Base-by-base conservation (phyloP, 176 grass and related monocot species). In the Pharus latifolius region DNA sequence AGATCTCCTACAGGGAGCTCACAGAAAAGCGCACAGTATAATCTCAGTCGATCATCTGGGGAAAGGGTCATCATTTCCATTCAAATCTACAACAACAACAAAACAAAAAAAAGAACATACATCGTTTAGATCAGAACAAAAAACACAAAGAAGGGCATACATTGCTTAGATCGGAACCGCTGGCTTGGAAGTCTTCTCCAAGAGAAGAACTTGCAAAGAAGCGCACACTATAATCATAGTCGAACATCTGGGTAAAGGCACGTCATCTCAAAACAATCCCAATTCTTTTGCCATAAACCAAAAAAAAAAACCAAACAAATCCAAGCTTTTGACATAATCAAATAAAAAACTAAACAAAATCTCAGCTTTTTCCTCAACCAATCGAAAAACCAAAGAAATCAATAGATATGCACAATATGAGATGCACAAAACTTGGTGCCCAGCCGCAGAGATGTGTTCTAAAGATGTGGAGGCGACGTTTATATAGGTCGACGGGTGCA, bases 1-100 rank as follows among this genome's bases (percentile, higher is more conserved):
- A 54, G 51, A 40, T 64, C 53, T 74, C 69, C 80, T 67, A 35
- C 48, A 10, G 49, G 78, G 57, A 15, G 52, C 43, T 25, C 19
- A 34, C 60, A 76, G 18, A 33, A 6, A 31, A 44, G 55, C 60
- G 78, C 72, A 56, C 47, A 70, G 64, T 76, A 40, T 69, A 81
- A 62, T 80, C 72, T 65, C 56, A 52, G 66, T 86, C 81, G 86
- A 88, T 88, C 81, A 88, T 63, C 7, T 79, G 85, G 76, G 85
- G 85, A 88, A 88, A 88, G 77, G 49, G 38, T 88, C 88, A 31
- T 84, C 88, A 84, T 22, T 25, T 82, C 79, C 43, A 77, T 75
- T 18, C 8, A 8, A 11, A 2, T 14, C 7, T 4, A 31, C 15
- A n/a, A 6, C 7, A n/a, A 9, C 23, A 18, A 40, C 3, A 15